Conservation (phyloP, 768 basidiomycete genomes). For the Lentinula sp. region DNA sequence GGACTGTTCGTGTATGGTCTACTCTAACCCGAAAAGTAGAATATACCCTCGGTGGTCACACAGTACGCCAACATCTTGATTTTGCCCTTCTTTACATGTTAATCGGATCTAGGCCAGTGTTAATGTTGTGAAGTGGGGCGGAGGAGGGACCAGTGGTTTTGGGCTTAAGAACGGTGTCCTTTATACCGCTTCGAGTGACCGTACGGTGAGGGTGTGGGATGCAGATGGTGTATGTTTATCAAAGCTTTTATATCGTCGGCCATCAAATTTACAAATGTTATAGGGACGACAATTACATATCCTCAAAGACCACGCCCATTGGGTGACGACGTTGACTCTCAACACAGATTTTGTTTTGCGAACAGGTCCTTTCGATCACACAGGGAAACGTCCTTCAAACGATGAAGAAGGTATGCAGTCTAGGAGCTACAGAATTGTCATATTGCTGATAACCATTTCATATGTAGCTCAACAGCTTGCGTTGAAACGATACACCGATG, state of each 20-base stretch:
- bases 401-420: constrained; percentile 69
- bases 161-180: constrained; percentile 52
- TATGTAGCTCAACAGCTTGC: constrained; percentile 70
- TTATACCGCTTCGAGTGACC: constrained; percentile 93
- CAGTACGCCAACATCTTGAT: constrained; percentile 16
- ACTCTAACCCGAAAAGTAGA: constrained; percentile 63
- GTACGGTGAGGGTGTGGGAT: constrained; percentile 94
- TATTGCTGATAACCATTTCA: background rate
- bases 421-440: background rate
- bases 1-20: constrained; percentile 94
- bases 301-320: constrained; percentile 94
- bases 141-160: constrained; percentile 45
- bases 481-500: constrained; percentile 66
- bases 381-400: constrained; percentile 65
- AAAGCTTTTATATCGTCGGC: background rate
- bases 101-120: constrained; percentile 53
- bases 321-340: constrained; percentile 95
- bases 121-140: constrained; percentile 95
- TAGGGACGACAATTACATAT: constrained; percentile 82
- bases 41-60: constrained; percentile 88
- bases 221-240: constrained; percentile 53
- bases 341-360: constrained; percentile 94
- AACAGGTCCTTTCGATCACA: constrained; percentile 93
- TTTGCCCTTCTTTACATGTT: background rate
- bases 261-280: background rate